Base-by-base conservation (phyloP, 2,329 filamentous ascomycete genomes). In the Verticillium klebahnii region DNA sequence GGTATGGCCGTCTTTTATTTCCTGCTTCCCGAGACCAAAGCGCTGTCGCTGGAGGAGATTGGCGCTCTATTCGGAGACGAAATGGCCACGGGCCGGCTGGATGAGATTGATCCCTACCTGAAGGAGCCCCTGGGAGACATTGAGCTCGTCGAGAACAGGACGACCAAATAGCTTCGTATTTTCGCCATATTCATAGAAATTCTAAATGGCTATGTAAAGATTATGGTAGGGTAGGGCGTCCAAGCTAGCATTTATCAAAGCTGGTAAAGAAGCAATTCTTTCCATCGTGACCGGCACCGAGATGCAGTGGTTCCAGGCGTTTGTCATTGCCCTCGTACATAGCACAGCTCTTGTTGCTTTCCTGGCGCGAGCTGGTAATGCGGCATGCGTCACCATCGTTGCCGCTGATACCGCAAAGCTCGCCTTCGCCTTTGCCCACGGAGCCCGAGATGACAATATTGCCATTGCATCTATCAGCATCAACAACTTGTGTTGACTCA, bases 401-500 rank as follows among this genome's bases (percentile, higher is more conserved):
- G 60, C 70, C 66, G 67, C 78, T 78, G 60, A 77, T 77, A 17
- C 75, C 78, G 32, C 72, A 74, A 19, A 80, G 70, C 63, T 76
- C 72, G 39, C 57, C 25, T 25, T 73, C 71, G 50, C 73, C 67
- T 63, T 78, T 78, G 63, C 74, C 73, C 60, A 72, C 70, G 62
- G 75, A 74, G 54, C 71, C 75, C 66, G 82, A 72, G 65, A 78
- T 78, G 64, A 77, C 72, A 62, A 84, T 75, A 56, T 77, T 75
- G 60, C 29, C 5, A 29, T 29, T 29, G 29, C 3, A 1, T 6
- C 29, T 1, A 29, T 29, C 3, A 29, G 29, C 5, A 29, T 29
- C 29, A 29, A 29, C 29, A 29, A 29, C 29, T 29, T 29, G 29
- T 29, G 29, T 29, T 29, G 29, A 29, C 29, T 29, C 29, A 29